phyloP scores from a whole-genome alignment of 768 basidiomycete species.

The Crepidotus variabilis region DNA sequence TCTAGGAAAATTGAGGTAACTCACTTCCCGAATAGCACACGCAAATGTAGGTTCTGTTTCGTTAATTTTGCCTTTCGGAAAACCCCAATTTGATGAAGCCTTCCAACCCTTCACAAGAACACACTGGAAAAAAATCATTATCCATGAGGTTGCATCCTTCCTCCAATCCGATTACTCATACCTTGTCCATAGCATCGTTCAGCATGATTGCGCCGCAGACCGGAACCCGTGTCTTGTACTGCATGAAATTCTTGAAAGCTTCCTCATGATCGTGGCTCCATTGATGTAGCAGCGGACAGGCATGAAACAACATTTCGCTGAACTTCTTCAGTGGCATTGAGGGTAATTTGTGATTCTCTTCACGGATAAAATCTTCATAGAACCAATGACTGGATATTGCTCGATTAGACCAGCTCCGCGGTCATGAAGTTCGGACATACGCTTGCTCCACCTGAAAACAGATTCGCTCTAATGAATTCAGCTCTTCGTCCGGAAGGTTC shows the following conservation, averaged over 20 bases:
- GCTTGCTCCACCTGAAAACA: slow-evolving; percentile 99
- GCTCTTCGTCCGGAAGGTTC: slow-evolving; percentile 92
- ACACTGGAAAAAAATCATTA: slow-evolving; percentile 49
- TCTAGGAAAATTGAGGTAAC: slow-evolving; percentile 16
- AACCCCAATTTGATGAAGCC: slow-evolving; percentile 95
- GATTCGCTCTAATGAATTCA: slow-evolving; percentile 85
- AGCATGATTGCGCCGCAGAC: slow-evolving; percentile 98
- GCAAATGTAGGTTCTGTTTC: slow-evolving; percentile 78
- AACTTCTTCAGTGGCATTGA: slow-evolving; percentile 89
- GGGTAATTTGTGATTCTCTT: slow-evolving; percentile 83
- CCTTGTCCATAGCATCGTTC: slow-evolving; percentile 91
- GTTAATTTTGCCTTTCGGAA: slow-evolving; percentile 99
- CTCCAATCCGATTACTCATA: slow-evolving; percentile 25
- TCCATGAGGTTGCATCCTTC: background rate
- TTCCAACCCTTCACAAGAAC: slow-evolving; percentile 99
- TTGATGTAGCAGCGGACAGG: slow-evolving; percentile 77
- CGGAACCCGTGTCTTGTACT: slow-evolving; percentile 94
- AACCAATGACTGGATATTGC: slow-evolving; percentile 84
- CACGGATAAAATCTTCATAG: slow-evolving; percentile 98
- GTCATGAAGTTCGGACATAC: slow-evolving; percentile 44
- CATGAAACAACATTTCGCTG: slow-evolving; percentile 85
- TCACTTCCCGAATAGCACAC: slow-evolving; percentile 91
- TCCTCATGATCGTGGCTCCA: slow-evolving; percentile 85
- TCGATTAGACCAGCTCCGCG: slow-evolving; percentile 3
- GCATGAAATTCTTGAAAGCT: slow-evolving; percentile 87